These are phyloP conservation scores for Phytophthora sansomeana DNA, from an alignment of 352 stramenopile genomes.

Conservation along the genomic window DNA sequence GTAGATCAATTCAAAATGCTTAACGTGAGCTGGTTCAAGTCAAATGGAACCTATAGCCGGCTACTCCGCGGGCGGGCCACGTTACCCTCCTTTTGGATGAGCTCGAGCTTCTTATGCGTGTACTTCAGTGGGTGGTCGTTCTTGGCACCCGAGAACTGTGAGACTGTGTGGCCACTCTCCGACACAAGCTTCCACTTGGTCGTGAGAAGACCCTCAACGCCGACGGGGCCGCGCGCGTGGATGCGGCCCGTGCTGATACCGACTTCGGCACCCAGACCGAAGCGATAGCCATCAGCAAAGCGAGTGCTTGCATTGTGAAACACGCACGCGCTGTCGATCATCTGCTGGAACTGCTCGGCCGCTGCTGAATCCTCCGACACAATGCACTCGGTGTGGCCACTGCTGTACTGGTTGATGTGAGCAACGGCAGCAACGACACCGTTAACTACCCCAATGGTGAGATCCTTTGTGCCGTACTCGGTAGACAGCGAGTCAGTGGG, in stretches of 20 bases:
- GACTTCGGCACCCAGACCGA: conserved; percentile 98
- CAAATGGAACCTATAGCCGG: conserved; percentile 56
- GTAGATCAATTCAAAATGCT: conserved; percentile 23
- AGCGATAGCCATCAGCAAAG: conserved; percentile 97
- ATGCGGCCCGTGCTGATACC: conserved; percentile 98
- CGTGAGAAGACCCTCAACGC: conserved; percentile 97
- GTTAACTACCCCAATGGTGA: conserved; percentile 94
- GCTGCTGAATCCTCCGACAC: conserved; percentile 92
- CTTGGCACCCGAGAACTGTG: conserved; percentile 62
- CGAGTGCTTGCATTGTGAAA: conserved; percentile 98
- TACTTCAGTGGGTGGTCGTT: conserved; percentile 63
- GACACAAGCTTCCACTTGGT: conserved; percentile 97
- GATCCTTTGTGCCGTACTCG: conserved; percentile 96
- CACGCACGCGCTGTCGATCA: conserved; percentile 97
- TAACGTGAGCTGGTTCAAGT: conserved; percentile 9
- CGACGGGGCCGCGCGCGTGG: conserved; percentile 96
- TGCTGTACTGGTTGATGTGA: conserved; percentile 97
- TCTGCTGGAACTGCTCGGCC: conserved; percentile 77
- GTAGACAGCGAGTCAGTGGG: conserved; percentile 86
- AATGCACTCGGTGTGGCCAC: conserved; percentile 98
- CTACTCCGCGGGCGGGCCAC: conserved; percentile 75
- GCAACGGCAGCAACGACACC: conserved; percentile 92
- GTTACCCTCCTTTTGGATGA: conserved; percentile 69
- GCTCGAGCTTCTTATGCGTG: conserved; percentile 79
- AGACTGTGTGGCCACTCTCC: conserved; percentile 84